Conservation (phyloP, 306 rosid genomes). For the Pyrus communis region DNA sequence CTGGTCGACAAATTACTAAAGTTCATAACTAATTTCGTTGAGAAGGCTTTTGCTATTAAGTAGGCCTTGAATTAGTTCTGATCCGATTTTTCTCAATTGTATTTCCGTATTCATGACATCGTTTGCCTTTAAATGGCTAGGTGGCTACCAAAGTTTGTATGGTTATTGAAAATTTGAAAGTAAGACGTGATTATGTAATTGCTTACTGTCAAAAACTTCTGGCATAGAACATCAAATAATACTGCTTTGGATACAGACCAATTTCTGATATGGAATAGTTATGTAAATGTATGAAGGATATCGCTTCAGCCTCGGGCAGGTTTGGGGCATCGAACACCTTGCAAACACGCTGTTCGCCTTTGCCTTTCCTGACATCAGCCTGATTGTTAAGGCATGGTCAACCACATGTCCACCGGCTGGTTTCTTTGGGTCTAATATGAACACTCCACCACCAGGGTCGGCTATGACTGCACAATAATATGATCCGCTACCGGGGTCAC, state of each 20-base stretch:
- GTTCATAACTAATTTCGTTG: slow-evolving; percentile 13
- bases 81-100: slow-evolving; percentile 6
- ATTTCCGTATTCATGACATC: slow-evolving; percentile 23
- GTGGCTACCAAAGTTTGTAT: slow-evolving; percentile 16
- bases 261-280: not conserved
- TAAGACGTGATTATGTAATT: slow-evolving; percentile 20
- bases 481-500: not conserved
- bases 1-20: slow-evolving; percentile 79
- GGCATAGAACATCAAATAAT: slow-evolving; percentile 40
- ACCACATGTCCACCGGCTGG: slow-evolving; percentile 97
- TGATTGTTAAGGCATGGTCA: slow-evolving; percentile 90
- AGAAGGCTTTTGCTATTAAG: slow-evolving; percentile 21
- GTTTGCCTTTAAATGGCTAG: not conserved
- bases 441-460: slow-evolving; percentile 92
- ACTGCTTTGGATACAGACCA: slow-evolving; percentile 11
- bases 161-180: slow-evolving; percentile 3
- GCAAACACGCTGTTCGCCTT: slow-evolving; percentile 94
- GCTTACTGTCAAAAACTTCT: slow-evolving; percentile 22
- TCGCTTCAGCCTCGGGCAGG: slow-evolving; percentile 94
- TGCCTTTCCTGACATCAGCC: slow-evolving; percentile 93
- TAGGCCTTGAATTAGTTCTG: slow-evolving; percentile 16
- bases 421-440: slow-evolving; percentile 89
- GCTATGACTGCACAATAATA: slow-evolving; percentile 65
- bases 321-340: slow-evolving; percentile 94
- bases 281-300: slow-evolving; percentile 48